phyloP scores from a whole-genome alignment of 2,329 filamentous ascomycete species.

The Annulohypoxylon truncatum region DNA sequence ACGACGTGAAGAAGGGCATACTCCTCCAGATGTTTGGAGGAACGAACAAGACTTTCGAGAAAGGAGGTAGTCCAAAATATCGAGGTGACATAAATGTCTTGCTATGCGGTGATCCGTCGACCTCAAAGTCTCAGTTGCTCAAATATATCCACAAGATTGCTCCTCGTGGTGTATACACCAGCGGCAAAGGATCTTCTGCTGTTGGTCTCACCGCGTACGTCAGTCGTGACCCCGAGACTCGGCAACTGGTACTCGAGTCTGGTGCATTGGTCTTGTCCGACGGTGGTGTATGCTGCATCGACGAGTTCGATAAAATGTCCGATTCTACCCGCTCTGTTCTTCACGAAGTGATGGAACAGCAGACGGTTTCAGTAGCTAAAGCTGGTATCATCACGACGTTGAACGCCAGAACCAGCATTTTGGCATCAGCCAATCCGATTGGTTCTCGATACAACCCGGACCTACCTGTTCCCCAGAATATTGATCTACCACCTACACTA shows the following conservation, averaged over 20 bases:
- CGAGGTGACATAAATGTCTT: conserved; percentile 97
- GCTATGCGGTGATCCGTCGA: conserved; percentile 96
- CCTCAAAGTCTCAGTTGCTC: conserved; percentile 93
- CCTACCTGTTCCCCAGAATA: conserved; percentile 95
- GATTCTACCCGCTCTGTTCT: conserved; percentile 82
- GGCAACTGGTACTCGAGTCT: conserved; percentile 83
- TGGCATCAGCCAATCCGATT: conserved; percentile 97
- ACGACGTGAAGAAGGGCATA: conserved; percentile 99
- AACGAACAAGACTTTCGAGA: conserved; percentile 97
- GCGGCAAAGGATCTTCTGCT: conserved; percentile 82
- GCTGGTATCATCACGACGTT: conserved; percentile 97
- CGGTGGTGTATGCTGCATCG: conserved; percentile 85
- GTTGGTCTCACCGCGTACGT: conserved; percentile 86
- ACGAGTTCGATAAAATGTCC: conserved; percentile 90
- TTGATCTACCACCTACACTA: conserved; percentile 93
- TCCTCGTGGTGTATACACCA: conserved; percentile 85
- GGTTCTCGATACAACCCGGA: conserved; percentile 98
- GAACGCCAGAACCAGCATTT: conserved; percentile 93
- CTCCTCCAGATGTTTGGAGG: conserved; percentile 95
- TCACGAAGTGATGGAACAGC: conserved; percentile 90
- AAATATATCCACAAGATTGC: conserved; percentile 98
- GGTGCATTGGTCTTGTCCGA: conserved; percentile 83
- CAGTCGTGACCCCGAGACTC: conserved; percentile 82
- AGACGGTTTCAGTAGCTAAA: conserved; percentile 86
- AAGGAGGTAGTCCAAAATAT: conserved; percentile 94